phyloP scores from a whole-genome alignment of 2,329 filamentous ascomycete genomes.

The Xylaria sp. region DNA sequence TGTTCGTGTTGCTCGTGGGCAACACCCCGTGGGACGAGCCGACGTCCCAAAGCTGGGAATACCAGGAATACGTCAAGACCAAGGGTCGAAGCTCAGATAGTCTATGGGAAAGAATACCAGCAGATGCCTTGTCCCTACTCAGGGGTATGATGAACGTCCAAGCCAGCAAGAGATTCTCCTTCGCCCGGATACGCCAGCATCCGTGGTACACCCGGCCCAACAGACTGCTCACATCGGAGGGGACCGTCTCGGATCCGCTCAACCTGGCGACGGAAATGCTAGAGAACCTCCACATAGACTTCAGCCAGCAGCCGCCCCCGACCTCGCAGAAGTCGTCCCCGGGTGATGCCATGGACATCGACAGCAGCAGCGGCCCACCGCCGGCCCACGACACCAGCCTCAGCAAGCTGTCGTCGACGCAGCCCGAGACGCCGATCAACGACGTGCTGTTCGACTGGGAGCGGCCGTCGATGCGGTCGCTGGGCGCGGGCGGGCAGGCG shows the following conservation, averaged over 20 bases:
- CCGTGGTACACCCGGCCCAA: conserved; percentile 93
- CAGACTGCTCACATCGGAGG: conserved; percentile 72
- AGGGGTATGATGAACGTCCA: conserved; percentile 92
- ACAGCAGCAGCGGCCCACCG: conserved; percentile 53
- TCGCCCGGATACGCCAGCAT: conserved; percentile 84
- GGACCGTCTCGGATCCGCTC: conserved; percentile 76
- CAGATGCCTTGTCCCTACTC: conserved; percentile 76
- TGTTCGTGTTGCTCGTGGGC: conserved; percentile 91
- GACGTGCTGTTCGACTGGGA: conserved; percentile 90
- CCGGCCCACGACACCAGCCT: conserved; percentile 31
- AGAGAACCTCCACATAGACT: conserved; percentile 86
- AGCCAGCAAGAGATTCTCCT: conserved; percentile 73
- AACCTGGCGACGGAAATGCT: conserved; percentile 94
- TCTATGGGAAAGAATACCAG: conserved; percentile 79
- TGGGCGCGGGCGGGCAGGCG: conserved; percentile 46
- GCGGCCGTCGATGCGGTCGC: conserved; percentile 63
- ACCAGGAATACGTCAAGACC: conserved; percentile 79
- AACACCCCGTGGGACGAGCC: conserved; percentile 99
- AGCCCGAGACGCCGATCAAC: conserved; percentile 76
- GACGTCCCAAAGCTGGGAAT: conserved; percentile 84
- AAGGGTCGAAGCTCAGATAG: conserved; percentile 83
- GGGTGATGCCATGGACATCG: conserved; percentile 70
- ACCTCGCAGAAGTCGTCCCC: conserved; percentile 41
- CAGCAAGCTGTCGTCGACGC: conserved; percentile 72
- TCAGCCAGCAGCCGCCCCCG: conserved; percentile 66